phyloP scores from a whole-genome alignment of 1,284 basidiomycete genomes.

The Fistulinella cinereoalba region DNA sequence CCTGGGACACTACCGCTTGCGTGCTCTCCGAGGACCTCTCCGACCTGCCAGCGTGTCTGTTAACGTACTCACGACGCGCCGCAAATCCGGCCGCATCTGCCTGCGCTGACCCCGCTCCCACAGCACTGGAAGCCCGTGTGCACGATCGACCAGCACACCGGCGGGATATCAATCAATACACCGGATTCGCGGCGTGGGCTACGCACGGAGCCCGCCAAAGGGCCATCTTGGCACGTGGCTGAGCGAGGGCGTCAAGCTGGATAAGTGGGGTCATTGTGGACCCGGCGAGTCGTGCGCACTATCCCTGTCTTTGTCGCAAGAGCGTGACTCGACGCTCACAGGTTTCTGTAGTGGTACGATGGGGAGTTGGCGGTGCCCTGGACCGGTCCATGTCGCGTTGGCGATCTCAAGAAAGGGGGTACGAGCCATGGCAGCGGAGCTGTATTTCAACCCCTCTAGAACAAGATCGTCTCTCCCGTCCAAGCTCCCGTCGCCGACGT shows the following conservation, averaged over 20 bases:
- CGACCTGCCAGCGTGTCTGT: slow-evolving; percentile 51
- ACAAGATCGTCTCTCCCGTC: too few species aligned
- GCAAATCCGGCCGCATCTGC: slow-evolving; percentile 71
- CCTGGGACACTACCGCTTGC: slow-evolving; percentile 51
- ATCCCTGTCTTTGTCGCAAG: too few species aligned
- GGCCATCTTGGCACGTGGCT: slow-evolving; percentile 81
- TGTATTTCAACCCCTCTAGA: too few species aligned
- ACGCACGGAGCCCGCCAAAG: slow-evolving; percentile 21
- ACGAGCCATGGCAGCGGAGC: too few species aligned
- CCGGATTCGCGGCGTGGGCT: slow-evolving; percentile 70
- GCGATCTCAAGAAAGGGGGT: too few species aligned
- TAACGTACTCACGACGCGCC: too few species aligned
- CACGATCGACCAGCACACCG: slow-evolving; percentile 94
- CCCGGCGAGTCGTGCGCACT: slow-evolving; percentile 75
- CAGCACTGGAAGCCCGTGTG: slow-evolving; percentile 86
- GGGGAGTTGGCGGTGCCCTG: too few species aligned
- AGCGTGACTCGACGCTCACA: too few species aligned
- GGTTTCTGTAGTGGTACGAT: too few species aligned
- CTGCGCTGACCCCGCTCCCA: slow-evolving; percentile 77
- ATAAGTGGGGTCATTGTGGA: slow-evolving; percentile 70
- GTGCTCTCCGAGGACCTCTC: slow-evolving; percentile 58
- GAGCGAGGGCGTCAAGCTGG: slow-evolving; percentile 65
- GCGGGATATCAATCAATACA: slow-evolving; percentile 88
- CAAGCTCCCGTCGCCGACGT: too few species aligned
- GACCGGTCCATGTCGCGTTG: too few species aligned